Conservation (phyloP, 2,329 filamentous ascomycete genomes). For the Cercospora janseana region DNA sequence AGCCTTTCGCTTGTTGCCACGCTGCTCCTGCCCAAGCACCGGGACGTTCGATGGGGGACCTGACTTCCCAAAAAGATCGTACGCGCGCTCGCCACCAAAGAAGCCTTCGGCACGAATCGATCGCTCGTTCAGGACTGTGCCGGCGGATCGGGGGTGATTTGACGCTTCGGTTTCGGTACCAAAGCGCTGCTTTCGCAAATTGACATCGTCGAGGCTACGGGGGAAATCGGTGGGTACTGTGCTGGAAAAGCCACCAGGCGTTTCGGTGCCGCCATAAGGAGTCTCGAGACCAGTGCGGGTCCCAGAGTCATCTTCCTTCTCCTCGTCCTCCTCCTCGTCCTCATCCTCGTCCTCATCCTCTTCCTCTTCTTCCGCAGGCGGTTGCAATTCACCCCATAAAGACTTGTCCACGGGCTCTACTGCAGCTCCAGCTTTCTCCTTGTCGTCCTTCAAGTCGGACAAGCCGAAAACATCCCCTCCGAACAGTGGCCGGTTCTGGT, state of each 20-base stretch:
- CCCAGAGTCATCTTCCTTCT: conserved; percentile 63
- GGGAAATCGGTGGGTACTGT: conserved; percentile 77
- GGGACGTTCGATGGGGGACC: conserved; percentile 56
- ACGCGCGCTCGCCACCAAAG: conserved; percentile 91
- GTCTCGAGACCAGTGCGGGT: conserved; percentile 63
- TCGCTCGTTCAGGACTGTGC: conserved; percentile 85
- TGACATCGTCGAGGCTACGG: conserved; percentile 77
- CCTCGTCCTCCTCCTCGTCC: conserved; percentile 69
- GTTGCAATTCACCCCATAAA: conserved; percentile 89
- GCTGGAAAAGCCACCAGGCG: conserved; percentile 75
- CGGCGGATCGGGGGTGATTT: conserved; percentile 70
- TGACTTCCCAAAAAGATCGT: conserved; percentile 63
- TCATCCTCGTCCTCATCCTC: conserved; percentile 61
- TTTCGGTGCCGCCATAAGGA: conserved; percentile 66
- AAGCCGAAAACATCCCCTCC: conserved; percentile 94
- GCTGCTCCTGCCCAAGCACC: conserved; percentile 71
- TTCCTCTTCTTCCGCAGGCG: conserved; percentile 61
- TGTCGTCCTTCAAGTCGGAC: conserved; percentile 48
- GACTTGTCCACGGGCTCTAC: conserved; percentile 79
- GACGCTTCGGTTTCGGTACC: conserved; percentile 88
- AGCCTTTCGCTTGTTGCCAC: conserved; percentile 86
- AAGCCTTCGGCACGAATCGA: conserved; percentile 85
- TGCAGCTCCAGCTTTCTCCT: conserved; percentile 59
- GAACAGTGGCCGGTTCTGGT: conserved; percentile 85
- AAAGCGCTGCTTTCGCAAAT: conserved; percentile 80